These are phyloP conservation scores for Fusarium brevicatenulatum DNA, from an alignment of 2,329 filamentous ascomycete genomes.

Conservation along the genomic window DNA sequence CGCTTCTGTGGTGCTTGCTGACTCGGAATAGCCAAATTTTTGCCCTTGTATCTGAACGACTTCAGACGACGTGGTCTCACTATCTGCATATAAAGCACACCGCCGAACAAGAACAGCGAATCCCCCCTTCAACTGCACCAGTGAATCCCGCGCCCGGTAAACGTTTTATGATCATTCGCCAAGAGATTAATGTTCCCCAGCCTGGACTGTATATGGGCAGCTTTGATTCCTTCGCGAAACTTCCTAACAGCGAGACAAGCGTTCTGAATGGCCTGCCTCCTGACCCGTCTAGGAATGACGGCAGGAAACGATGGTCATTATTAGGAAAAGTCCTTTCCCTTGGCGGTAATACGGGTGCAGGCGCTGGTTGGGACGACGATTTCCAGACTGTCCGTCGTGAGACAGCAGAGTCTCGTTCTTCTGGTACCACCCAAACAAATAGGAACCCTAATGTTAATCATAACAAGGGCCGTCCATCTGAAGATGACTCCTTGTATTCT, in stretches of 20 bases:
- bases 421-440: constrained; percentile 16
- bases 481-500: constrained; percentile 65
- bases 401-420: constrained; percentile 57
- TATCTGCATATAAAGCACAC: constrained; percentile 79
- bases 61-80: constrained; percentile 80
- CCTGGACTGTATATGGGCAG: constrained; percentile 58
- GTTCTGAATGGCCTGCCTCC: constrained; percentile 42
- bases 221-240: constrained; percentile 59
- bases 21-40: constrained; percentile 70
- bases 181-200: constrained; percentile 67
- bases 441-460: constrained; percentile 49
- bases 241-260: constrained; percentile 36
- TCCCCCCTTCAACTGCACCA: constrained; percentile 79
- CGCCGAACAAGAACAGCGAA: constrained; percentile 64
- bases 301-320: constrained; percentile 71
- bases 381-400: constrained; percentile 62
- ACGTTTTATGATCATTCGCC: constrained; percentile 87
- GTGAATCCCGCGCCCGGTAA: constrained; percentile 86
- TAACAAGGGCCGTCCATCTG: constrained; percentile 53
- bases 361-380: constrained; percentile 53
- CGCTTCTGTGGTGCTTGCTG: constrained; percentile 31
- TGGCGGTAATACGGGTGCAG: constrained; percentile 28
- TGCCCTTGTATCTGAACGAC: constrained; percentile 70
- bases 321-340: constrained; percentile 70
- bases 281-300: constrained; percentile 49